phyloP scores from a whole-genome alignment of 441 rosid genomes.

The Raphanus hybrid region DNA sequence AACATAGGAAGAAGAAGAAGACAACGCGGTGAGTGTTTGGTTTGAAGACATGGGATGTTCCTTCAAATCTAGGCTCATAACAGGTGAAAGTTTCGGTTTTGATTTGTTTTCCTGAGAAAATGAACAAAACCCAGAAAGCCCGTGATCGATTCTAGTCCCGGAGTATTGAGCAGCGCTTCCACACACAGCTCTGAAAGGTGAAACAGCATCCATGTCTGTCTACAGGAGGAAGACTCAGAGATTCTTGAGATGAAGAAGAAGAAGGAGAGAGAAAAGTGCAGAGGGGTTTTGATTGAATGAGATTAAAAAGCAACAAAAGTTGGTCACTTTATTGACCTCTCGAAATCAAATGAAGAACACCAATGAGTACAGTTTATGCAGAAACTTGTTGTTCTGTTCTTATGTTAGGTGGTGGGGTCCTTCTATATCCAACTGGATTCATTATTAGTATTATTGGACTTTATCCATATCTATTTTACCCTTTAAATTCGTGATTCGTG shows the following conservation, averaged over 20 bases:
- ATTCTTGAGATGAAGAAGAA: no score
- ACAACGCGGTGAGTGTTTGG: conserved; percentile 37
- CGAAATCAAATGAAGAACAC: conserved; percentile 14
- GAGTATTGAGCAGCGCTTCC: background rate
- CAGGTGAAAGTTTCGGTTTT: conserved; percentile 35
- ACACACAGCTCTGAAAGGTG: conserved; percentile 27
- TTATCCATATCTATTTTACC: conserved; percentile 35
- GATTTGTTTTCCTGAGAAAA: conserved; percentile 34
- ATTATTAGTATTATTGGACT: conserved; percentile 1
- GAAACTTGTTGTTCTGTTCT: conserved; percentile 33
- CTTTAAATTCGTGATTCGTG: conserved; percentile 15
- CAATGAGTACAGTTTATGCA: conserved; percentile 28
- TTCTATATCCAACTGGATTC: conserved; percentile 15
- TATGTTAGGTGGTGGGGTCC: conserved; percentile 38
- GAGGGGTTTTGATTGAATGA: background rate
- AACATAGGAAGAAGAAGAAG: conserved; percentile 11
- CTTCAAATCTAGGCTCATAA: conserved; percentile 42
- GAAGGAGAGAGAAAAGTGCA: background rate
- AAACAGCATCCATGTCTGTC: conserved; percentile 28
- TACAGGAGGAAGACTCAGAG: background rate
- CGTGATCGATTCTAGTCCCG: conserved; percentile 14
- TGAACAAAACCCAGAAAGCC: conserved; percentile 39
- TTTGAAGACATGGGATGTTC: conserved; percentile 41
- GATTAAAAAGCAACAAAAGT: background rate
- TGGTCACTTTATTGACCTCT: conserved; percentile 33